Conservation (phyloP, 768 basidiomycete genomes). For the Mycena alexandri region DNA sequence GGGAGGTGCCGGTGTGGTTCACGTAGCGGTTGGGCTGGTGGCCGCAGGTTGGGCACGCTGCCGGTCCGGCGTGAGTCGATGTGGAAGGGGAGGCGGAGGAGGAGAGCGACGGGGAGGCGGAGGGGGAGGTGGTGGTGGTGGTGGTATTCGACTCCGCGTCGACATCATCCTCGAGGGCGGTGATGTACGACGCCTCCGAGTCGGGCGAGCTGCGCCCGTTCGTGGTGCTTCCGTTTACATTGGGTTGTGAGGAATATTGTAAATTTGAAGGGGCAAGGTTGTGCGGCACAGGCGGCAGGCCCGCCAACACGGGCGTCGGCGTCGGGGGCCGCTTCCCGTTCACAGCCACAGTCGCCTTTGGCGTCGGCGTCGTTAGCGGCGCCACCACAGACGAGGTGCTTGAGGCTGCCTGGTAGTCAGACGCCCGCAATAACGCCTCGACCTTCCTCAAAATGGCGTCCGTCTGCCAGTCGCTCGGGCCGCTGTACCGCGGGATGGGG, state of each 20-base stretch:
- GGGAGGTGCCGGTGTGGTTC: neutral
- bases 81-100: neutral
- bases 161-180: constrained; percentile 18
- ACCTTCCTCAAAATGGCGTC: constrained; percentile 59
- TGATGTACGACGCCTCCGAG: constrained; percentile 20
- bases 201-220: neutral
- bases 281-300: neutral
- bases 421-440: constrained; percentile 22
- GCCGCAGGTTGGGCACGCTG: constrained; percentile 35
- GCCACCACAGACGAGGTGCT: neutral
- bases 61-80: neutral
- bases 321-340: neutral
- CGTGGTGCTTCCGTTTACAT: neutral
- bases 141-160: neutral
- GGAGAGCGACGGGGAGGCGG: constrained; percentile 1
- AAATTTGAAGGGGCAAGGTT: too few species aligned
- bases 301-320: constrained; percentile 1
- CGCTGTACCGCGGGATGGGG: constrained; percentile 61
- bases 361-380: constrained; percentile 2
- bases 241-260: neutral
- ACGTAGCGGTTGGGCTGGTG: constrained; percentile 15
- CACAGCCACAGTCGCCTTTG: neutral
- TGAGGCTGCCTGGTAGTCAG: too few species aligned
- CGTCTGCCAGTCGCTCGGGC: constrained; percentile 66
- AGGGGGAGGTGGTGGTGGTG: too few species aligned